Evolutionary conservation across 352 stramenopile species (phyloP), one percentile per base, ranked within the genome.

Genomic region (Thalassiosira livingstoniorum): DNA sequence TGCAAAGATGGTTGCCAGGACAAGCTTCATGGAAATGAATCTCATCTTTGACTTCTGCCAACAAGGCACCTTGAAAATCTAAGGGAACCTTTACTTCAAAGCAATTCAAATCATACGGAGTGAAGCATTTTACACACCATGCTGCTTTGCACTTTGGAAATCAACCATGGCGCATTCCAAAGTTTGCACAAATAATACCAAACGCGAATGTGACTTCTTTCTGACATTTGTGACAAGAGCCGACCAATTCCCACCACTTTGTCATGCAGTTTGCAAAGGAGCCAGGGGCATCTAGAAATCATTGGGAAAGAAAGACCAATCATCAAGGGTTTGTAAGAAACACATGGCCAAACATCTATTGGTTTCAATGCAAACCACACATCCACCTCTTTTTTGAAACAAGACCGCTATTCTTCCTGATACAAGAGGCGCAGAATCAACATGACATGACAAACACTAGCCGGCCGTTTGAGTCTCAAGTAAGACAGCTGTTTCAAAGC

Each of bases 391-490:
- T 65, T 65, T 43, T 65, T 15, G 29, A 42, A 42, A n/a, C 10
- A 10, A 43, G 29, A 43, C 23, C 57, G n/a, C 57, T 25, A 65
- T 25, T 65, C 11, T 43, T 65, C 57, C 29, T 65, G 29, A 65
- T 65, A 65, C 57, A 65, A 43, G 15, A 65, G 34, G n/a, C 57
- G n/a, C 29, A 43, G 57, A 43, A 65, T 65, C 55, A 63, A 15
- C 23, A 65, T 15, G 29, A 55, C 32, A n/a, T n/a, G n/a, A n/a
- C n/a, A n/a, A n/a, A n/a, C n/a, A n/a, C n/a, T n/a, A n/a, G n/a
- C n/a, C n/a, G n/a, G n/a, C n/a, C n/a, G n/a, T n/a, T n/a, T n/a
- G n/a, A n/a, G n/a, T n/a, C n/a, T n/a, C n/a, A n/a, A n/a, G n/a
- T n/a, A n/a, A n/a, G n/a, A n/a, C n/a, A n/a, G n/a, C n/a, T n/a